A percentile compares a stretch with the other conserved stretches of the same genome.
Evolutionary conservation across 2,329 filamentous ascomycete genomes (phyloP).

Genomic region (Teratosphaeria epicoccoides): DNA sequence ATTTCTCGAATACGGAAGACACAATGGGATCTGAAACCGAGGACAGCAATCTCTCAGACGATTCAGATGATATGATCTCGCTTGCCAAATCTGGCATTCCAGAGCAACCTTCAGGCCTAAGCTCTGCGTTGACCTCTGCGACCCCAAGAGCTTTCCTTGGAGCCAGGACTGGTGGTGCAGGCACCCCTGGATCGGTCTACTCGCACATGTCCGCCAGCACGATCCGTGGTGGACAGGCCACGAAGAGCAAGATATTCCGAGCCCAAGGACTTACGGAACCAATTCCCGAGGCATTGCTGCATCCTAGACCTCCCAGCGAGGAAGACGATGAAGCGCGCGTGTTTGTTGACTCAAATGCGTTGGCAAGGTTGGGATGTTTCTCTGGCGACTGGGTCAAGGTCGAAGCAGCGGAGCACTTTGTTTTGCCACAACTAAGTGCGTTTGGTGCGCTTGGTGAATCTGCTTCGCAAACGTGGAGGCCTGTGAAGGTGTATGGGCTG

Average conservation of each 20-base stretch:
- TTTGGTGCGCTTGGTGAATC: constrained; percentile 56
- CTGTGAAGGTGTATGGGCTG: constrained; percentile 78
- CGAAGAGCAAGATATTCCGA: constrained; percentile 71
- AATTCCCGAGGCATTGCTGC: constrained; percentile 67
- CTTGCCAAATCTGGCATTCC: constrained; percentile 69
- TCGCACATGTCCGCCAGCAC: constrained; percentile 82
- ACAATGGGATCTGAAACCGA: constrained; percentile 53
- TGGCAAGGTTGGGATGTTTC: constrained; percentile 88
- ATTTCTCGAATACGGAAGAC: constrained; percentile 36
- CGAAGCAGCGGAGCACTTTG: constrained; percentile 66
- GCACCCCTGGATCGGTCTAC: constrained; percentile 78
- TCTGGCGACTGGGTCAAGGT: constrained; percentile 94
- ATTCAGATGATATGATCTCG: constrained; percentile 90
- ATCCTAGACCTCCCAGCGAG: constrained; percentile 72
- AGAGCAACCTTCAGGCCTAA: constrained; percentile 64
- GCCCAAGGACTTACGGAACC: constrained; percentile 62
- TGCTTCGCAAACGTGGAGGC: constrained; percentile 60
- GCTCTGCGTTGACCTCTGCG: constrained; percentile 69
- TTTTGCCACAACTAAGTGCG: constrained; percentile 54
- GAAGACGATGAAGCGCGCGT: constrained; percentile 80
- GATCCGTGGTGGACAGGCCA: constrained; percentile 56
- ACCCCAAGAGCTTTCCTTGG: constrained; percentile 63
- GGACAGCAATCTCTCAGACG: constrained; percentile 75
- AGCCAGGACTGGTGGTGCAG: constrained; percentile 60
- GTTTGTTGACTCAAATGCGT: constrained; percentile 76